Conservation (phyloP, 495 filamentous ascomycete species). For the Aspergillus wentii region DNA sequence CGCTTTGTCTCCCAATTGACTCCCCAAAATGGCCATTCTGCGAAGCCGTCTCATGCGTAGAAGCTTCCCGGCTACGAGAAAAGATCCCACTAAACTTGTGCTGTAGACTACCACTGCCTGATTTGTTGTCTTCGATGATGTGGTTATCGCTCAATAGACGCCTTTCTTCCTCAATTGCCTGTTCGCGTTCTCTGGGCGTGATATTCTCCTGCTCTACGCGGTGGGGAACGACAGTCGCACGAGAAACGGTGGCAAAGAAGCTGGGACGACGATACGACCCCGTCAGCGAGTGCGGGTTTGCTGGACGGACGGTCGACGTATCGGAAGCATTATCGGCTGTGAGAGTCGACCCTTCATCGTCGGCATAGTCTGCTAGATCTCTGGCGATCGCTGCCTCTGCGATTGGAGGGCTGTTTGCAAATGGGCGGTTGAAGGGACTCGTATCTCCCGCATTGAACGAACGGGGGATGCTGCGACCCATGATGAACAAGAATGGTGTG, state of each 20-base stretch:
- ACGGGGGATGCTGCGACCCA: slow-evolving; percentile 19
- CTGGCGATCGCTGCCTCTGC: slow-evolving; percentile 65
- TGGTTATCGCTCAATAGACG: slow-evolving; percentile 74
- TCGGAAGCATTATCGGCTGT: slow-evolving; percentile 44
- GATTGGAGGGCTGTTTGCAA: slow-evolving; percentile 58
- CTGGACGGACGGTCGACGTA: slow-evolving; percentile 41
- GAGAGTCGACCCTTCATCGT: slow-evolving; percentile 39
- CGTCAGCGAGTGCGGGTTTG: slow-evolving; percentile 51
- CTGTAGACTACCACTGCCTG: slow-evolving; percentile 9
- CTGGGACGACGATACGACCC: slow-evolving; percentile 66
- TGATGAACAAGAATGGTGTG: no score
- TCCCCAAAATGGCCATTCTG: no score
- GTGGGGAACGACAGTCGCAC: slow-evolving; percentile 41
- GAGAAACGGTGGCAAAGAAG: slow-evolving; percentile 56
- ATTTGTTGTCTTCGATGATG: slow-evolving; percentile 38
- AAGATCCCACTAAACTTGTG: slow-evolving; percentile 25
- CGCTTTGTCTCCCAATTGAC: neutral
- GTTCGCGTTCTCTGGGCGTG: slow-evolving; percentile 56
- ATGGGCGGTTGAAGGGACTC: no score
- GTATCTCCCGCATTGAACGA: slow-evolving; percentile 17
- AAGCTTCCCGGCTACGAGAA: slow-evolving; percentile 7
- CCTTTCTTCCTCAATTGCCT: slow-evolving; percentile 67
- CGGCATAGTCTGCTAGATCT: slow-evolving; percentile 57
- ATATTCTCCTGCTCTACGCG: slow-evolving; percentile 44
- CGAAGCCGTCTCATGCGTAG: neutral